Base-by-base conservation (phyloP, 1,284 basidiomycete species). In the Omphalotus olearius region DNA sequence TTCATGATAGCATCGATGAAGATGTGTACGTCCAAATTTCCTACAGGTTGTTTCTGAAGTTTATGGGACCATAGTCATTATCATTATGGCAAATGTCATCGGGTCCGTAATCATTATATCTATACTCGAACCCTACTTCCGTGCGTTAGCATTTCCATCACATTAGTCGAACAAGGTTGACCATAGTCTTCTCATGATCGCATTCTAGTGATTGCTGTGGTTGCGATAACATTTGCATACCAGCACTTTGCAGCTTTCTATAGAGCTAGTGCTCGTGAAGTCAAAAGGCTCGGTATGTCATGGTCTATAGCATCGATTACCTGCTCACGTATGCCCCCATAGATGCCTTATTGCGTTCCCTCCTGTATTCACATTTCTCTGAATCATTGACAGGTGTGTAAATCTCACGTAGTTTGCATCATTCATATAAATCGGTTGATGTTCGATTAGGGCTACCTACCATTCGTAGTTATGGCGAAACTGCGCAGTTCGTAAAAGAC, bases 361-460 rank as follows among this genome's bases (percentile, higher is more conserved):
- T 85, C 20, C 73, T 93, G 13, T 93, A 92, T 63, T 79, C 86
- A 1, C 91, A 92, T 68, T 87, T 93, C 60, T 82, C 85, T 0
- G 91, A 94, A 67, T 87, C 87, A 1, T 69, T 93, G 1, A 82
- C 76, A 63, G 90, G 71, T 64, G 51, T 18, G 56, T 47, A 6
- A 10, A 3, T 6, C 13, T 4, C 23, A 23, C 5, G 2, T 3
- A 23, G 5, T 23, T 23, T 23, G 23, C 23, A 3, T 23, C 23
- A 23, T 23, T 5, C 23, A 2, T 23, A 23, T 23, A 3, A 2
- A 23, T 23, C 23, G 23, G 2, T 23, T 23, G 23, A 13, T 33
- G 44, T 18, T 16, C 28, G 7, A 7, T n/a, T 14, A 70, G 69
- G 89, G 3, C 68, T 92, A 9, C 75, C 85, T 0, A 93, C 88